A percentile compares a stretch with the other conserved stretches of the same genome.
These are phyloP conservation scores for Cyclaneusma minus DNA, from an alignment of 2,329 filamentous ascomycete genomes.

Conservation along the genomic window DNA sequence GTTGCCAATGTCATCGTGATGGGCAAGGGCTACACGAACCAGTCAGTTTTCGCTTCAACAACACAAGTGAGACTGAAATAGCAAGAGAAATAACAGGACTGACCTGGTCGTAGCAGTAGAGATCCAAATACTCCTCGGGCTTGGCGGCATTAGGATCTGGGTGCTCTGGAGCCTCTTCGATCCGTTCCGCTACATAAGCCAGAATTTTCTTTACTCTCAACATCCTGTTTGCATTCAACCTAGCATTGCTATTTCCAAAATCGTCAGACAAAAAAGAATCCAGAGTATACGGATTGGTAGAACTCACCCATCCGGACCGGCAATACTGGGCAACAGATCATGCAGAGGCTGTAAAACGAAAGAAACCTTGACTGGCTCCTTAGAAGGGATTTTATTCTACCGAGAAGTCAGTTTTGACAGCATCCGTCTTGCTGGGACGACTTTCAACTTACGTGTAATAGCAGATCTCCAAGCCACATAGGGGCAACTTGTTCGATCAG, in stretches of 20 bases:
- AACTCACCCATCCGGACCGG: constrained; percentile 50
- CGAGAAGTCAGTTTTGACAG: constrained; percentile 5
- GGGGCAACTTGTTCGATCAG: constrained; percentile 74
- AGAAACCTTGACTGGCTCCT: constrained; percentile 93
- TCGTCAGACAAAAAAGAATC: neutral
- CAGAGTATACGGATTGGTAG: constrained; percentile 3
- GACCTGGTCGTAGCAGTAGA: constrained; percentile 90
- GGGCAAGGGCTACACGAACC: constrained; percentile 48
- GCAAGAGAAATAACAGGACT: constrained; percentile 16
- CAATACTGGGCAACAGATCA: constrained; percentile 58
- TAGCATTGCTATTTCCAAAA: constrained; percentile 51
- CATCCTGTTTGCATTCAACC: constrained; percentile 95
- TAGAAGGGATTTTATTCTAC: constrained; percentile 64
- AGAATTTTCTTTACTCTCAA: constrained; percentile 88
- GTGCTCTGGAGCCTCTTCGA: constrained; percentile 54
- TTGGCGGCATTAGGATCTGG: constrained; percentile 44
- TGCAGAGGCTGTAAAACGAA: constrained; percentile 78
- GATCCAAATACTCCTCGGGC: constrained; percentile 85
- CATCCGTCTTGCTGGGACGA: too few relatives aligned
- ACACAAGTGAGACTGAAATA: constrained; percentile 2
- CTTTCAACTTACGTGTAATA: constrained; percentile 49
- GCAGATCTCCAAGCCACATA: constrained; percentile 80
- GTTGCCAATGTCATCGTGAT: constrained; percentile 88
- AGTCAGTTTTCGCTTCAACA: constrained; percentile 11
- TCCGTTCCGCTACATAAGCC: constrained; percentile 79